Conservation (phyloP, 2,329 filamentous ascomycete species). For the Pezicula carpinea region DNA sequence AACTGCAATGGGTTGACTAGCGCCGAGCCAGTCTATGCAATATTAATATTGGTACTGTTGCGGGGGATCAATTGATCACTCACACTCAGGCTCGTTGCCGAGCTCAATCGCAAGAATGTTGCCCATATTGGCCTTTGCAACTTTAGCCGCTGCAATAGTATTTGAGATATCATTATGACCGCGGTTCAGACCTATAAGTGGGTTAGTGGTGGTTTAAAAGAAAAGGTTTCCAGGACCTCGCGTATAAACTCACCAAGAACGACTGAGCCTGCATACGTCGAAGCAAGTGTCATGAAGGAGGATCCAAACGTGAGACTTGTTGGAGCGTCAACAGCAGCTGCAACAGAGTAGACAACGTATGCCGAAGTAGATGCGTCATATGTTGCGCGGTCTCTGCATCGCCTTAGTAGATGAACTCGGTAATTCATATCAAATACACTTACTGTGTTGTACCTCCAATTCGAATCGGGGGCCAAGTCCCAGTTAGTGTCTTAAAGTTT, state of each 20-base stretch:
- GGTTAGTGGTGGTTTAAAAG: constrained; percentile 3
- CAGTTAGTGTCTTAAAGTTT: constrained; percentile 45
- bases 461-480: constrained; percentile 47
- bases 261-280: constrained; percentile 43
- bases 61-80: constrained; percentile 14
- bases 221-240: not conserved
- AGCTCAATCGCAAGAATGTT: constrained; percentile 51
- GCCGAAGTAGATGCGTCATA: constrained; percentile 41
- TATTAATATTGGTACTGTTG: constrained; percentile 10
- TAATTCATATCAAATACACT: constrained; percentile 4
- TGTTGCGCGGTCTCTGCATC: constrained; percentile 41
- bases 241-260: constrained; percentile 33
- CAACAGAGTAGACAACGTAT: constrained; percentile 47
- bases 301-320: constrained; percentile 46
- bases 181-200: constrained; percentile 41
- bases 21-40: constrained; percentile 29
- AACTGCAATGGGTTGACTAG: constrained; percentile 25
- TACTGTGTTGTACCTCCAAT: constrained; percentile 55
- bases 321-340: constrained; percentile 42
- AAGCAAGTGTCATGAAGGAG: constrained; percentile 45
- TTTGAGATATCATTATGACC: constrained; percentile 48
- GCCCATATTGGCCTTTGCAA: constrained; percentile 37
- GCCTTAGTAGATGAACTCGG: not conserved
- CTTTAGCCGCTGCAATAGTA: constrained; percentile 45
- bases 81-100: constrained; percentile 54